phyloP scores from a whole-genome alignment of 78 protist species.

The Dictyostelium firmibasis region DNA sequence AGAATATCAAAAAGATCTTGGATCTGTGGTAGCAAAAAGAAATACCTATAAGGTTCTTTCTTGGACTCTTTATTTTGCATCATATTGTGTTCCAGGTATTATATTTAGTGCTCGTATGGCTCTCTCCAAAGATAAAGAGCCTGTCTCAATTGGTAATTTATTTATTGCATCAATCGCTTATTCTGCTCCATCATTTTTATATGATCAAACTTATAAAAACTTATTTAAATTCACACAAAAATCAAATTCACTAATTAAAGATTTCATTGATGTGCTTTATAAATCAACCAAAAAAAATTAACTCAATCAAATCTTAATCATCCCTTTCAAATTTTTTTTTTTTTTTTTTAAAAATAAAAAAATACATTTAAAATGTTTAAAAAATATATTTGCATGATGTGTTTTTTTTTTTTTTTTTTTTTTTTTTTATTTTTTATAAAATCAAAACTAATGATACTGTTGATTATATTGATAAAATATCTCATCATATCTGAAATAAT shows the following conservation, averaged over 20 bases:
- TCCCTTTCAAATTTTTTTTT: no score
- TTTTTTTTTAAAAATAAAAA: no score
- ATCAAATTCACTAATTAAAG: not conserved
- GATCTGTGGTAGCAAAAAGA: not conserved
- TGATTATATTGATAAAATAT: not conserved
- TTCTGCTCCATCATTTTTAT: not conserved
- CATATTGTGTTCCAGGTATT: not conserved
- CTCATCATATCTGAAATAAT: not conserved
- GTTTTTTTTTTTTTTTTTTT: not conserved
- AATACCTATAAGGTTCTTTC: not conserved
- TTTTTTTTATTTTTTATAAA: no score
- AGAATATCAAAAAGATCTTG: no score
- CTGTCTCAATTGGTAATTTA: no score
- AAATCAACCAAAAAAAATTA: no score
- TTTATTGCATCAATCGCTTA: not conserved
- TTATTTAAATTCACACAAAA: not conserved
- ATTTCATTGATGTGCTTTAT: not conserved
- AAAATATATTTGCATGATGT: no score
- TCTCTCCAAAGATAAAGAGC: no score
- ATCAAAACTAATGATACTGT: not conserved
- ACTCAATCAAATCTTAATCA: no score
- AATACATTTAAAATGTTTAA: no score
- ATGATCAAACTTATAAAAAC: not conserved
- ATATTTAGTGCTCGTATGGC: not conserved
- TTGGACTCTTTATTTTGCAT: not conserved